Evolutionary conservation across 2,329 filamentous ascomycete genomes (phyloP), one percentile per base, ranked within the genome.

Genomic region (Xylaria sp.): DNA sequence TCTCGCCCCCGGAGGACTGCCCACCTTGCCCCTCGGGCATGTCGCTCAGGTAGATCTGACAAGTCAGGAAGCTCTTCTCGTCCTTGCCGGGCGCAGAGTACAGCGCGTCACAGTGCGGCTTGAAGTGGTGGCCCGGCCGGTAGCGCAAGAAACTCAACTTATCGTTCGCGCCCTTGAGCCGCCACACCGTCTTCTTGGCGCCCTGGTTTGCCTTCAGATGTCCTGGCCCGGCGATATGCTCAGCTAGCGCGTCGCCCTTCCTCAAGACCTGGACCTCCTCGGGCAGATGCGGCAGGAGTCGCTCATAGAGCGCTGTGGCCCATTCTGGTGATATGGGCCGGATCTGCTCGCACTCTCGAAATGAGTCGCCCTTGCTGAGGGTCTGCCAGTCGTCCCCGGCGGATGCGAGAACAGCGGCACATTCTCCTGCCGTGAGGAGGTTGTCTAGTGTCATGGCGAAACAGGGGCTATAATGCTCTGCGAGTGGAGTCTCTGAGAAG

Each of bases 91-190:
- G 48, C 2, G 60, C 50, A 8, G 56, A 54, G 44, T 59, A 66
- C 3, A 65, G 39, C n/a, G 61, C 62, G 44, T 67, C 64, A 34
- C 65, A 67, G 50, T 67, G 65, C 69, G 76, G 74, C 46, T 76
- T 76, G 62, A 87, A 87, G 60, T 82, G 84, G 62, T 86, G 79
- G 0, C 82, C 84, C 2, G 78, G 76, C 1, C 74, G 72, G 60
- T 87, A 87, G 54, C 79, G 82, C 20, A 88, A 65, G 62, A 86
- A 86, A n/a, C 84, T 74, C 64, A 85, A 71, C 8, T 82, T 71
- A 61, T 86, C 82, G 62, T 87, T 86, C 54, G 85, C 68, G 21
- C 81, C 68, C 19, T 54, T 64, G 24, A 69, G 52, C 29, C 58
- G 63, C 64, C 64, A 68, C 17, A 66, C 61, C 5, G 64, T 59